Base-by-base conservation (phyloP, 768 basidiomycete genomes). In the Serendipita sp. region DNA sequence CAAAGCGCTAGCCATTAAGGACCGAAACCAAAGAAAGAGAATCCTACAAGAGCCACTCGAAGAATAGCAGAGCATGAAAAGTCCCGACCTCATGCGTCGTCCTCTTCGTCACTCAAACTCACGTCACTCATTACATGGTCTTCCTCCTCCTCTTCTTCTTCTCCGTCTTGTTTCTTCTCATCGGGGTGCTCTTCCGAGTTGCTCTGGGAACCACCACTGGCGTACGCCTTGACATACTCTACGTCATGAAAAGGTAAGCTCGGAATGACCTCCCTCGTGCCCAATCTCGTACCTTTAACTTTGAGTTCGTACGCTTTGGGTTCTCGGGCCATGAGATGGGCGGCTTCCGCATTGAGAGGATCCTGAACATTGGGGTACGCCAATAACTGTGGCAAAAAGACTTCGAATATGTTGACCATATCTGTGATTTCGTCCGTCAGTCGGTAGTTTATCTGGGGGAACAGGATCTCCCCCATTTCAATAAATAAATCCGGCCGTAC, bases 361-460 rank as follows among this genome's bases (percentile, higher is more conserved):
- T 99, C 96, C 67, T 94, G 92, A 11, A 96, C 95, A 74, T 99
- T 99, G 67, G 96, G 96, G 74, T 99, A 99, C 54, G 94, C 88
- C 65, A 99, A 77, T 1, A 99, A 83, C 74, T 99, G 96, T 3
- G 96, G 96, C 47, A 99, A 80, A 78, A 99, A 99, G 60, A 91
- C 88, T 74, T 99, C 96, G 72, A 99, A 98, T 68, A 99, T 98
- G 73, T 99, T 99, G 79, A 97, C 91, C 88, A 98, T 94, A 76
- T 98, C 95, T 97, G 71, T 60, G 51, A 38, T 28, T 10, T n/a
- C 1, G 23, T 23, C 23, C 13, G 35, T 46, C 5, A 66, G 30
- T 3, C 1, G 63, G 38, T 35, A 58, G 48, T 38, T 16, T 11
- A 3, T 18, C n/a, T 3, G 13, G 18, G 34, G 16, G 13, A 66